A percentile compares a stretch with the other conserved stretches of the same genome.
These are phyloP conservation scores for Anethum foeniculum DNA, from an alignment of 140 eudicot genomes.

Conservation along the genomic window DNA sequence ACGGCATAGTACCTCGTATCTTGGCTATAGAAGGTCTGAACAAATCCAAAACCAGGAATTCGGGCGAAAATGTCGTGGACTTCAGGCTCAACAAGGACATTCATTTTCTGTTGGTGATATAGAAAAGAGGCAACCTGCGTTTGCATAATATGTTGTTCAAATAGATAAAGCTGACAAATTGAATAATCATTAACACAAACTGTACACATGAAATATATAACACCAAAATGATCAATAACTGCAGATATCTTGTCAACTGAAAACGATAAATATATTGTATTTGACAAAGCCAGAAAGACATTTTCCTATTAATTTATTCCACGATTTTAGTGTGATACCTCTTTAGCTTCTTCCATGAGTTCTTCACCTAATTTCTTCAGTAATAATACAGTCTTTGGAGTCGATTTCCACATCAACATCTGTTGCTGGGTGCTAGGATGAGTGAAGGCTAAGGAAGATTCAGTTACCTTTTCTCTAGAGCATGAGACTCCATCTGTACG, in stretches of 20 bases:
- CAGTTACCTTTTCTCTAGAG: conserved; percentile 89
- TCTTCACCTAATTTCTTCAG: conserved; percentile 91
- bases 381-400: conserved; percentile 81
- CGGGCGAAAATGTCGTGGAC: conserved; percentile 95
- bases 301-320: not conserved
- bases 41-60: conserved; percentile 97
- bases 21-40: conserved; percentile 94
- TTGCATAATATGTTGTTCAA: conserved; percentile 16
- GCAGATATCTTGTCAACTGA: not conserved
- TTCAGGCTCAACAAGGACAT: conserved; percentile 96
- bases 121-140: conserved; percentile 88
- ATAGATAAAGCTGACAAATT: not conserved
- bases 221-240: not conserved
- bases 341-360: conserved; percentile 94
- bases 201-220: not conserved
- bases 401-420: conserved; percentile 99
- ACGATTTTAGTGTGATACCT: conserved; percentile 40
- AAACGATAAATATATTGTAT: not conserved
- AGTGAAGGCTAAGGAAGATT: conserved; percentile 93
- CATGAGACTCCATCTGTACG: conserved; percentile 97
- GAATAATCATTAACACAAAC: not conserved
- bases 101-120: conserved; percentile 86
- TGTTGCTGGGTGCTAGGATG: conserved; percentile 99
- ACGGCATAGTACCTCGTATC: conserved; percentile 62
- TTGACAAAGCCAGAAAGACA: not conserved